Base-by-base conservation (phyloP, 495 filamentous ascomycete species). In the Oleoguttula mirabilis region DNA sequence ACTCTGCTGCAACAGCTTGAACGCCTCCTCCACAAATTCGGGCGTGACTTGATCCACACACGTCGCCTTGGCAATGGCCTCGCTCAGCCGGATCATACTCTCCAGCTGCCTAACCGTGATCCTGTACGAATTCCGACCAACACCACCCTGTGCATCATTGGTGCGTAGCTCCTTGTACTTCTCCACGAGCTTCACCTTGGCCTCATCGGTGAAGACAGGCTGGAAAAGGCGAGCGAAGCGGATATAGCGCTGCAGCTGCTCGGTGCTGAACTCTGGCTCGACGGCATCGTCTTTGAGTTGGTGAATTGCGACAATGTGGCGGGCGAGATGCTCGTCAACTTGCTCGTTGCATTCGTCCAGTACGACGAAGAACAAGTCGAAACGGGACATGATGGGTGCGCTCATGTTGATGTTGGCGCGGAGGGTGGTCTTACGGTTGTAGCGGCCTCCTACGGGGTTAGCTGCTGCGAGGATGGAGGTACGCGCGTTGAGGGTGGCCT, bases 361-460 rank as follows among this genome's bases (percentile, higher is more conserved):
- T 34, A 99, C 82, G 48, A 99, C 87, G 58, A 99, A 99, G 71
- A 99, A 99, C 14, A 99, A 69, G 65, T 99, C 90, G 66, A 99
- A 99, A 64, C 90, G 80, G 34, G 81, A 88, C 90, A 99, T 96
- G 62, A 99, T 99, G 42, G 90, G 90, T 14, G 90, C 92, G 23
- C 76, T 84, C 80, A 99, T 94, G 66, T 99, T 96, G 60, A 99
- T 82, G 60, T 99, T 99, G 39, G 84, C 79, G 17, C 90, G 75
- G 4, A 99, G 69, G 0, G 90, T 94, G 3, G 80, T 79, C 63
- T 95, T 96, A 42, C 88, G 83, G 66, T 99, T 92, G 66, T 99
- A 99, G 0, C 90, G 74, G 1, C 90, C 90, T 7, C 88, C 88
- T 6, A 99, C 86, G 0, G 90, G 90, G 59, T 99, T 99, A 10